Conservation (phyloP, 192 early-diverging fungal species). For the Rhizoclosmatium globosum region DNA sequence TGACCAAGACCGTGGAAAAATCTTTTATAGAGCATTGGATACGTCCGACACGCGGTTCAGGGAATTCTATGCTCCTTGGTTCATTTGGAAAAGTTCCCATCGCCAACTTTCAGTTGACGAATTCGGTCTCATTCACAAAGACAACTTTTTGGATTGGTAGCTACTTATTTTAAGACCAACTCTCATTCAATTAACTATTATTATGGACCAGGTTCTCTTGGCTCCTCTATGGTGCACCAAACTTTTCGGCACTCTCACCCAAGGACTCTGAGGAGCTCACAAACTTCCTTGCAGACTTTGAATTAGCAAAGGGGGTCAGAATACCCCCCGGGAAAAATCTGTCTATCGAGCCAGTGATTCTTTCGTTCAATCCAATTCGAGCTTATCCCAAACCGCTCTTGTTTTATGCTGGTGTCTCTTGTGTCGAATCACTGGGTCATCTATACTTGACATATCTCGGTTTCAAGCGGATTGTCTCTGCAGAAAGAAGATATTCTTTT, state of each 20-base stretch:
- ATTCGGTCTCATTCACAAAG: constrained; percentile 24
- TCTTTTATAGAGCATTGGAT: constrained; percentile 29
- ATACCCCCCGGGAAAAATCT: constrained; percentile 32
- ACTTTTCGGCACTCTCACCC: background rate
- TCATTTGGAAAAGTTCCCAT: background rate
- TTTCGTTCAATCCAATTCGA: constrained; percentile 32
- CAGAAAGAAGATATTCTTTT: background rate
- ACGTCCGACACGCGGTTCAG: constrained; percentile 4
- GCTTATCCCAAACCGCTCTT: constrained; percentile 39
- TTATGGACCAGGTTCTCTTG: background rate
- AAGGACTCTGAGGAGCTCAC: constrained; percentile 7
- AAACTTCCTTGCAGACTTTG: constrained; percentile 27
- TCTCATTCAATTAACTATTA: background rate
- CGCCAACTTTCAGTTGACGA: background rate
- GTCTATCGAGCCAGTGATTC: constrained; percentile 17
- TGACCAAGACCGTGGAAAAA: background rate
- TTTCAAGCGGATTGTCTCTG: constrained; percentile 19
- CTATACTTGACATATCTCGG: constrained; percentile 10
- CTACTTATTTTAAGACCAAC: background rate
- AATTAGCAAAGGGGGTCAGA: constrained; percentile 6
- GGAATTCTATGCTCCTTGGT: constrained; percentile 35
- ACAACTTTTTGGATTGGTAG: constrained; percentile 36
- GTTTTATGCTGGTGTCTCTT: constrained; percentile 21
- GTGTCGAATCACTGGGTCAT: constrained; percentile 12
- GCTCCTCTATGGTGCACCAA: background rate